phyloP scores from a whole-genome alignment of 78 protist genomes.

The Anaeramoeba flamelloides region DNA sequence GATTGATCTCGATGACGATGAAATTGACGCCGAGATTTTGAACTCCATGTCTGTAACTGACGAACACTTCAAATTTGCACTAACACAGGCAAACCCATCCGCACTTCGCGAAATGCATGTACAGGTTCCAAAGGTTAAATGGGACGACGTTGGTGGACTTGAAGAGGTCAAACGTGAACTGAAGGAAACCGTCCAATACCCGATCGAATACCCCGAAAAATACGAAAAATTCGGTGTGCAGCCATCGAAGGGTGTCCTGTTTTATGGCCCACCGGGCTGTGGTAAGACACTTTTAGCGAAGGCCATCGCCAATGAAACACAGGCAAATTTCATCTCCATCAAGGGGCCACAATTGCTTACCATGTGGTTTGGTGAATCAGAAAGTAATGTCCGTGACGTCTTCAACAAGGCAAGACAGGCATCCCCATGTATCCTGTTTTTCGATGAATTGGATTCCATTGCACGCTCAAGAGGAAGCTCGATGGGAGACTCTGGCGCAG shows the following conservation, averaged over 20 bases:
- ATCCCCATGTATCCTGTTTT: slow-evolving; percentile 99
- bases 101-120: slow-evolving; percentile 97
- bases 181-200: slow-evolving; percentile 89
- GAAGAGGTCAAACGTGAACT: slow-evolving; percentile 79
- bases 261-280: slow-evolving; percentile 87
- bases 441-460: slow-evolving; percentile 98
- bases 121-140: slow-evolving; percentile 94
- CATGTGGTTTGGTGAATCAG: slow-evolving; percentile 99
- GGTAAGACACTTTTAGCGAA: slow-evolving; percentile 99
- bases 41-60: slow-evolving; percentile 85
- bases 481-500: slow-evolving; percentile 95
- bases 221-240: slow-evolving; percentile 92
- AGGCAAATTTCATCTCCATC: slow-evolving; percentile 98
- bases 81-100: slow-evolving; percentile 81
- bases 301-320: slow-evolving; percentile 99
- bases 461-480: slow-evolving; percentile 84
- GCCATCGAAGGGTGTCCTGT: slow-evolving; percentile 54
- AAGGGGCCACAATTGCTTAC: slow-evolving; percentile 96
- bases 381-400: slow-evolving; percentile 96
- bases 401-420: slow-evolving; percentile 99
- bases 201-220: slow-evolving; percentile 97
- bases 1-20: slow-evolving; percentile 96
- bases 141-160: slow-evolving; percentile 99
- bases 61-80: slow-evolving; percentile 78
- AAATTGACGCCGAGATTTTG: slow-evolving; percentile 92